These are phyloP conservation scores for Cryoendolithus antarcticus DNA, from an alignment of 2,329 filamentous ascomycete genomes.

Conservation along the genomic window DNA sequence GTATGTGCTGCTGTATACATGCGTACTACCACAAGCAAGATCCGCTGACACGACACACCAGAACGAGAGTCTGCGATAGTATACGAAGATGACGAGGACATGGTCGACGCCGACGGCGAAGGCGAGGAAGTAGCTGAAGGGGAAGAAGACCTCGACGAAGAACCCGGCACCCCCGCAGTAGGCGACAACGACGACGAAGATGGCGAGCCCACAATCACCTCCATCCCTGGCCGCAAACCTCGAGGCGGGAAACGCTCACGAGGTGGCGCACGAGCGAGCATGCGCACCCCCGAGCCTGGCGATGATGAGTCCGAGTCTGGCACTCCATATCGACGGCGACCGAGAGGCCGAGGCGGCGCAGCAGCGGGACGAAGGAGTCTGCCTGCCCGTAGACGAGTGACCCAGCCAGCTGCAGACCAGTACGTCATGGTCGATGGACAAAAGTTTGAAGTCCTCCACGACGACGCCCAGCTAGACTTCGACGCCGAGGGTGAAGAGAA, in stretches of 20 bases:
- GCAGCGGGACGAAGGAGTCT: no score
- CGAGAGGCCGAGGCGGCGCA: constrained; percentile 45
- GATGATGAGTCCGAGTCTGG: constrained; percentile 35
- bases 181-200: constrained; percentile 21
- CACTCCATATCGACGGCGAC: constrained; percentile 37
- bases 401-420: constrained; percentile 54
- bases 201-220: constrained; percentile 16
- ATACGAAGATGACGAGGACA: constrained; percentile 20
- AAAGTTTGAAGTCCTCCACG: constrained; percentile 76
- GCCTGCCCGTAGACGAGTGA: no score
- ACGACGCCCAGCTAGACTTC: constrained; percentile 80
- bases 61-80: constrained; percentile 12
- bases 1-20: constrained; percentile 1
- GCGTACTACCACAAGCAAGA: not conserved
- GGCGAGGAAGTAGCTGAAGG: constrained; percentile 12
- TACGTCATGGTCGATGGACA: constrained; percentile 85
- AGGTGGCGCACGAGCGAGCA: no score
- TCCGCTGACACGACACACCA: constrained; percentile 8
- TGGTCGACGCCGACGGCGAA: constrained; percentile 17
- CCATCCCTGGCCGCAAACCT: constrained; percentile 28
- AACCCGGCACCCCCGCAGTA: constrained; percentile 14
- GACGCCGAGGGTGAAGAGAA: constrained; percentile 84
- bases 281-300: constrained; percentile 35
- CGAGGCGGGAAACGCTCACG: constrained; percentile 16
- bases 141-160: constrained; percentile 14